Base-by-base conservation (phyloP, 345 rosid species). In the Physaria fendleri region DNA sequence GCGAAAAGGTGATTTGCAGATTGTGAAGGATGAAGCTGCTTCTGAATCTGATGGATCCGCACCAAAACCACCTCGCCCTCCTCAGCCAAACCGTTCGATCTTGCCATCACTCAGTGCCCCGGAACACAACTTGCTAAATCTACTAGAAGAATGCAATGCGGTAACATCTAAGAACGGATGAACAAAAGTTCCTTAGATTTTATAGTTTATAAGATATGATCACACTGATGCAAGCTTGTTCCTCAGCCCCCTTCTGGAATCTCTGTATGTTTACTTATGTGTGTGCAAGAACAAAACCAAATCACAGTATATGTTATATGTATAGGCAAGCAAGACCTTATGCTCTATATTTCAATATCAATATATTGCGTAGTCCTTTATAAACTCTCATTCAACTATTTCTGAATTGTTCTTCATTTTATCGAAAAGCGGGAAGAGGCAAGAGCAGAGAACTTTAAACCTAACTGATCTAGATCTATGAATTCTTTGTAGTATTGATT, bases 51-150 rank as follows among this genome's bases (percentile, higher is more conserved):
- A 64, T 14, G 75, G 70, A 13, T 17, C 56, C 0, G 55, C 12
- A 33, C 55, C 79, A 14, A 76, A 76, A 34, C 76, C 78, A 1
- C 80, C 80, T 15, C 77, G 79, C 15, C 75, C 78, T 1, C 75
- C 22, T 34, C 58, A 33, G 16, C 32, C 76, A 8, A 84, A 73
- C 54, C 84, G 91, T 44, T 34, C 62, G 20, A 90, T 91, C 55
- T 76, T 84, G 63, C 98, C 98, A 35, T 91, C 98, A 10, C 63
- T 84, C 2, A 88, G 98, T 65, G 98, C 98, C 6, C 98, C 93
- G 12, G 97, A 90, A 59, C 88, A 90, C 72, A 68, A 85, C 79
- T 75, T 90, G 47, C 79, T 87, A 34, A 78, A 91, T 55, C 81
- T 91, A 22, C 87, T 91, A 0, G 90, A 91, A 68, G 98, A 91